phyloP scores from a whole-genome alignment of 176 grass and related monocot genomes.

The Musa acuminata region DNA sequence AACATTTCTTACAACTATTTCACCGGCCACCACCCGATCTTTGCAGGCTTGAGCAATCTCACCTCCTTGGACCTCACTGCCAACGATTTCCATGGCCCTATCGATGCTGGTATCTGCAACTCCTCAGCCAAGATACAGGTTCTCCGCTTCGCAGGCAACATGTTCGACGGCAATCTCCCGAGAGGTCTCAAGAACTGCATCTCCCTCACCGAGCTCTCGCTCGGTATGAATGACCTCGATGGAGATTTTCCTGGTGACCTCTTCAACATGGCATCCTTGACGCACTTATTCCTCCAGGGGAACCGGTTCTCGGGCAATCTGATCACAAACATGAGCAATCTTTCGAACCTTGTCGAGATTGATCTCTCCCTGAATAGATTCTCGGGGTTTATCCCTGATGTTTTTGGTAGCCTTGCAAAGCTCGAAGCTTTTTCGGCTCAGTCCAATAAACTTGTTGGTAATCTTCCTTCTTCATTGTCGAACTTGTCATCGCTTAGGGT shows the following conservation, averaged over 20 bases:
- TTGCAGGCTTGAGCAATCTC: constrained; percentile 42
- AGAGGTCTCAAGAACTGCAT: constrained; percentile 37
- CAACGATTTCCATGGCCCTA: constrained; percentile 45
- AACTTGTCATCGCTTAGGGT: constrained; percentile 35
- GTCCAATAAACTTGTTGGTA: constrained; percentile 40
- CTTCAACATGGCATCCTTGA: constrained; percentile 35
- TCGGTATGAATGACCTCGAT: constrained; percentile 46
- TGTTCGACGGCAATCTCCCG: constrained; percentile 37
- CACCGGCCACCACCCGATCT: constrained; percentile 41
- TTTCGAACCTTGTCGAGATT: constrained; percentile 44
- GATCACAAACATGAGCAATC: constrained; percentile 36
- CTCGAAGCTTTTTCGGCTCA: constrained; percentile 44
- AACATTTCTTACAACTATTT: constrained; percentile 72
- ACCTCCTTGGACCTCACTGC: constrained; percentile 36
- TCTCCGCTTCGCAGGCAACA: constrained; percentile 56
- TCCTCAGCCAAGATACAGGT: constrained; percentile 25
- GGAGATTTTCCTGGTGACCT: constrained; percentile 61
- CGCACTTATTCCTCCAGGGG: constrained; percentile 40
- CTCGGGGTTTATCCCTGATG: constrained; percentile 49
- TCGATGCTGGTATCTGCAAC: constrained; percentile 36
- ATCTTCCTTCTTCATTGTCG: constrained; percentile 54
- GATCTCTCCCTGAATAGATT: constrained; percentile 70
- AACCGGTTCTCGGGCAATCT: constrained; percentile 51
- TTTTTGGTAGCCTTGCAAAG: constrained; percentile 43
- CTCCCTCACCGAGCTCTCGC: constrained; percentile 47